Evolutionary conservation across 768 basidiomycete species (phyloP).

Genomic region (Xanthoconium stramineum): DNA sequence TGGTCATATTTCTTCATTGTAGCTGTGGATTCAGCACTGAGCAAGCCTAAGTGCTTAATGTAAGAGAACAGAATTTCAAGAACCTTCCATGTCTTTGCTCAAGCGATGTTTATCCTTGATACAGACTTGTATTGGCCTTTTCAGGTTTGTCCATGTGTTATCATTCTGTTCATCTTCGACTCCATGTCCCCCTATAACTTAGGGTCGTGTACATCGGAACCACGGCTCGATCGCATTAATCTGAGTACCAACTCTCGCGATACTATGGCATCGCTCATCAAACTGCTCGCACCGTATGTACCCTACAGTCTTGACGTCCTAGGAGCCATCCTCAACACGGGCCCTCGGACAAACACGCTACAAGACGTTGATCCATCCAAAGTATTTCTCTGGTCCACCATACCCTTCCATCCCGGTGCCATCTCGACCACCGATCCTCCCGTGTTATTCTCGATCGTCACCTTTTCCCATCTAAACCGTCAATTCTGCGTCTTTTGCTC

Average conservation of each 20-base stretch:
- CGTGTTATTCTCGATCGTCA: conserved; percentile 18
- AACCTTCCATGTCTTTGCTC: too few relatives aligned
- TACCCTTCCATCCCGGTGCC: conserved; percentile 1
- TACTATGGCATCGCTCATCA: conserved; percentile 5
- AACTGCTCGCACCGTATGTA: conserved; percentile 12
- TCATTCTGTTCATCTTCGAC: too few relatives aligned
- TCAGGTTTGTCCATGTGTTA: too few relatives aligned
- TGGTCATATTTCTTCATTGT: too few relatives aligned
- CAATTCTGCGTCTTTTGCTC: conserved; percentile 21
- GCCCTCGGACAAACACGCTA: conserved; percentile 10
- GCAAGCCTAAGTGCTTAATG: too few relatives aligned
- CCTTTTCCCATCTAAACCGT: conserved; percentile 10
- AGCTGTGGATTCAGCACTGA: too few relatives aligned
- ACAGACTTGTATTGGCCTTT: too few relatives aligned
- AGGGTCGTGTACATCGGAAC: background rate
- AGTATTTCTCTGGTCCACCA: conserved; percentile 19
- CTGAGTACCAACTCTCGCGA: background rate
- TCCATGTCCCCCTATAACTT: too few relatives aligned
- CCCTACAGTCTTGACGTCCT: conserved; percentile 16
- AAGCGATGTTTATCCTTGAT: too few relatives aligned
- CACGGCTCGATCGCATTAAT: conserved; percentile 11
- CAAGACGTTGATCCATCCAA: conserved; percentile 15
- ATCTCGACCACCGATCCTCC: background rate
- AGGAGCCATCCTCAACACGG: conserved; percentile 18
- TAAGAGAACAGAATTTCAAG: too few relatives aligned